phyloP scores from a whole-genome alignment of 2,329 filamentous ascomycete genomes.

The Juglanconis sp. region DNA sequence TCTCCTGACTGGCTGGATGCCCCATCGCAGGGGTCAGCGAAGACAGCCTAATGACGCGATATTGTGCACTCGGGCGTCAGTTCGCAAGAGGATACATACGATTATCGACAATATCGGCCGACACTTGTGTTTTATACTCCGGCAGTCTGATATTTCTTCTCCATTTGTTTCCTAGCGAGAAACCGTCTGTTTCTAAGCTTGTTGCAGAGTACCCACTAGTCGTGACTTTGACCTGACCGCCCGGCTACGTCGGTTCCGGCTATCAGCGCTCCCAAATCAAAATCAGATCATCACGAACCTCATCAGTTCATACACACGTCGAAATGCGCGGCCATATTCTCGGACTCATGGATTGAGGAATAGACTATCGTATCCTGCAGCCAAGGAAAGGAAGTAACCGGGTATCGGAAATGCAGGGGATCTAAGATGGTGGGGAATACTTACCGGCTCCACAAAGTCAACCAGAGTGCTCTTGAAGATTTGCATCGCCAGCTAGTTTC shows the following conservation, averaged over 20 bases:
- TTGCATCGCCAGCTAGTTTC: conserved; percentile 21
- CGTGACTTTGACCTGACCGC: neutral
- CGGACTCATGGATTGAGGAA: conserved; percentile 6
- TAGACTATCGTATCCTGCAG: conserved; percentile 12
- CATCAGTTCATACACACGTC: neutral
- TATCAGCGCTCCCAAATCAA: neutral
- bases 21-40: conserved; percentile 6
- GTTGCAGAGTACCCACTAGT: too few relatives aligned
- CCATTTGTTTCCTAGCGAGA: neutral
- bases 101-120: neutral
- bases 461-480: conserved; percentile 18
- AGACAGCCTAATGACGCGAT: conserved; percentile 9
- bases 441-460: conserved; percentile 22
- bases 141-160: neutral
- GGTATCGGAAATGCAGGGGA: conserved; percentile 1
- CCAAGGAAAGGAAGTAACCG: neutral
- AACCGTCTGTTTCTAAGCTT: neutral
- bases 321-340: neutral
- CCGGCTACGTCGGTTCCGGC: neutral
- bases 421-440: conserved; percentile 14
- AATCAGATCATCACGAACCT: neutral
- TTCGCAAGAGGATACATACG: neutral
- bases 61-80: neutral
- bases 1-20: conserved; percentile 13
- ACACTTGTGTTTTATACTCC: neutral